Evolutionary conservation across 1,139 yeast species (phyloP).

Genomic region (Meyerozyma carpophila): DNA sequence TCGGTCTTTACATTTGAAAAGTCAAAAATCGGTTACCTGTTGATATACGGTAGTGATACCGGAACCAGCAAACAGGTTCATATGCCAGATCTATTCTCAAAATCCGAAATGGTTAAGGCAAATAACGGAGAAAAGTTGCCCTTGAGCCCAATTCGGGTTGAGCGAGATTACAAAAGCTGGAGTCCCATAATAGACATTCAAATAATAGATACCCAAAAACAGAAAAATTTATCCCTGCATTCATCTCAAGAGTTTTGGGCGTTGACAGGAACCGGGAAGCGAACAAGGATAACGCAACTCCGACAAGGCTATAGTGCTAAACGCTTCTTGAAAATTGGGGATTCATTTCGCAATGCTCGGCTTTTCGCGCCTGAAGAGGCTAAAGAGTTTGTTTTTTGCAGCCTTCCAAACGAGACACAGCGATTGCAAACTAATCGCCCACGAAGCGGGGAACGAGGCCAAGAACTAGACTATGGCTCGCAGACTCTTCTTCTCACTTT

Average conservation of each 20-base stretch:
- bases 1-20: slow-evolving; percentile 28
- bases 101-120: too few species aligned
- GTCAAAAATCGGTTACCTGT: slow-evolving; percentile 12
- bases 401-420: too few species aligned
- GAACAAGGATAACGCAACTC: slow-evolving; percentile 34
- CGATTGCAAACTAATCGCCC: too few species aligned
- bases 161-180: slow-evolving; percentile 40
- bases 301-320: slow-evolving; percentile 32
- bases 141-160: slow-evolving; percentile 2
- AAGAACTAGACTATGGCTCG: not conserved
- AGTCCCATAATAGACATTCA: slow-evolving; percentile 42
- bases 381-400: not conserved
- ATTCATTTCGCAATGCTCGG: not conserved
- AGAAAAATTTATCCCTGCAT: slow-evolving; percentile 13
- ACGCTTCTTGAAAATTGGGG: slow-evolving; percentile 10
- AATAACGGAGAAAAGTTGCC: not conserved
- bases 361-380: not conserved
- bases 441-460: too few species aligned
- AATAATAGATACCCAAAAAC: slow-evolving; percentile 24
- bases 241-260: slow-evolving; percentile 42
- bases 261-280: slow-evolving; percentile 36
- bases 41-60: slow-evolving; percentile 29
- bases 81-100: slow-evolving; percentile 7
- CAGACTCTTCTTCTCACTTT: not conserved
- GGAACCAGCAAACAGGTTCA: slow-evolving; percentile 29